Conservation (phyloP, 78 protist species). For the Tieghemostelium lacteum region DNA sequence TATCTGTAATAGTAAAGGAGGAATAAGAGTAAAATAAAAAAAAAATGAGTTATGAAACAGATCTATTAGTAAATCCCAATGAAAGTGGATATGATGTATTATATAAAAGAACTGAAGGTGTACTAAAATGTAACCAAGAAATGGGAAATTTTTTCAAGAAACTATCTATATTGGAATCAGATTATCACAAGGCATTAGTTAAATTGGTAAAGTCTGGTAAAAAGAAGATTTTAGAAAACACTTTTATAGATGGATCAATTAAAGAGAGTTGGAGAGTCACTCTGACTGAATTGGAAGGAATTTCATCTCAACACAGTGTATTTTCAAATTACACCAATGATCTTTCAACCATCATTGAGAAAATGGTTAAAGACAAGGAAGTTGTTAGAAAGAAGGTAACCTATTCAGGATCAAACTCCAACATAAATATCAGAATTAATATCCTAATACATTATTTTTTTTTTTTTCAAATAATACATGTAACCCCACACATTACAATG, state of each 20-base stretch:
- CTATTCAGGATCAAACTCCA: too few species aligned
- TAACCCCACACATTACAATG: too few species aligned
- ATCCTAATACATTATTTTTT: too few species aligned
- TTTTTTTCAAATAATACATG: too few species aligned
- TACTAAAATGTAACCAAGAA: constrained; percentile 60
- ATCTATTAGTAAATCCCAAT: too few species aligned
- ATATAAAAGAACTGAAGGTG: constrained; percentile 80
- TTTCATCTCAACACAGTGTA: constrained; percentile 33
- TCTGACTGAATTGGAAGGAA: constrained; percentile 19
- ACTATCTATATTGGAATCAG: constrained; percentile 52
- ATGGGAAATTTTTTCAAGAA: constrained; percentile 62
- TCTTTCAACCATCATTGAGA: constrained; percentile 43
- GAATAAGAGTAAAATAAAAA: constrained; percentile 1
- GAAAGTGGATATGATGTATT: constrained; percentile 68
- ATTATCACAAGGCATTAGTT: constrained; percentile 41
- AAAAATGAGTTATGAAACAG: constrained; percentile 64
- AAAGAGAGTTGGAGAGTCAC: constrained; percentile 54
- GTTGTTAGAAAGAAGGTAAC: constrained; percentile 49
- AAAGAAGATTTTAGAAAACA: constrained; percentile 58
- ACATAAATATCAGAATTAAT: too few species aligned
- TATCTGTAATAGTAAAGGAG: too few species aligned
- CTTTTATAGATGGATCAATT: constrained; percentile 62
- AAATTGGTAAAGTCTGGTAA: constrained; percentile 75
- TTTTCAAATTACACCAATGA: constrained; percentile 52
- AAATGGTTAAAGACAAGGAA: constrained; percentile 67